phyloP scores from a whole-genome alignment of 2,329 filamentous ascomycete genomes.

The Dactylellina haptotyla region DNA sequence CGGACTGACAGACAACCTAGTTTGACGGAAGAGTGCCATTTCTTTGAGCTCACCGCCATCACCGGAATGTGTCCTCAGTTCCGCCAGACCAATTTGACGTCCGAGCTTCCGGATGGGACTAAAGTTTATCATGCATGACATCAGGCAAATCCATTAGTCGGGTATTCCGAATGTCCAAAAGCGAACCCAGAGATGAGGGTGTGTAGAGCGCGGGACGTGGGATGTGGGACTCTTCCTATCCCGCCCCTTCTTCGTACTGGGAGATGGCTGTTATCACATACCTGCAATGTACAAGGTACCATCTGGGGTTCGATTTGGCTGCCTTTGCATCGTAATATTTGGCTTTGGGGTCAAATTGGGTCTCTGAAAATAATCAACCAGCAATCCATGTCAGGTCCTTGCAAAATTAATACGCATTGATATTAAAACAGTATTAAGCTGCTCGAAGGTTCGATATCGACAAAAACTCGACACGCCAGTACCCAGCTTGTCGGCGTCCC shows the following conservation, averaged over 20 bases:
- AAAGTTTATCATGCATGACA: constrained; percentile 46
- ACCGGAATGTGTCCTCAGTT: constrained; percentile 52
- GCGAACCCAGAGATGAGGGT: constrained; percentile 19
- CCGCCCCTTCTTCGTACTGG: neutral
- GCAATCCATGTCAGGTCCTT: constrained; percentile 32
- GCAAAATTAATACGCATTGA: constrained; percentile 20
- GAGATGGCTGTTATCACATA: constrained; percentile 36
- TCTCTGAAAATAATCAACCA: constrained; percentile 64
- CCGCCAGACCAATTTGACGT: constrained; percentile 52
- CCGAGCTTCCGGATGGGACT: constrained; percentile 51
- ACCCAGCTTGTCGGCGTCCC: constrained; percentile 12
- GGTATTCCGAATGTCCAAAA: constrained; percentile 7
- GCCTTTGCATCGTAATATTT: constrained; percentile 88
- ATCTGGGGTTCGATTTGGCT: constrained; percentile 75
- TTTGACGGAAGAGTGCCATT: constrained; percentile 51
- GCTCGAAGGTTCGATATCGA: neutral
- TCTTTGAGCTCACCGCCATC: constrained; percentile 39
- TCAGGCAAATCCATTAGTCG: constrained; percentile 37
- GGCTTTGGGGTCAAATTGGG: constrained; percentile 75
- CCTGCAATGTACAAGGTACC: constrained; percentile 79
- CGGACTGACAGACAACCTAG: constrained; percentile 52
- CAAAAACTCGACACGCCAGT: constrained; percentile 19
- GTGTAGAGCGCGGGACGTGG: constrained; percentile 30
- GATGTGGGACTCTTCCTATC: constrained; percentile 9
- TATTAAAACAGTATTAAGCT: constrained; percentile 36